Percentiles rank a stretch among this genome's conserved stretches.
phyloP scores from a whole-genome alignment of 1,284 basidiomycete genomes.

The Sporisorium sorghi region DNA sequence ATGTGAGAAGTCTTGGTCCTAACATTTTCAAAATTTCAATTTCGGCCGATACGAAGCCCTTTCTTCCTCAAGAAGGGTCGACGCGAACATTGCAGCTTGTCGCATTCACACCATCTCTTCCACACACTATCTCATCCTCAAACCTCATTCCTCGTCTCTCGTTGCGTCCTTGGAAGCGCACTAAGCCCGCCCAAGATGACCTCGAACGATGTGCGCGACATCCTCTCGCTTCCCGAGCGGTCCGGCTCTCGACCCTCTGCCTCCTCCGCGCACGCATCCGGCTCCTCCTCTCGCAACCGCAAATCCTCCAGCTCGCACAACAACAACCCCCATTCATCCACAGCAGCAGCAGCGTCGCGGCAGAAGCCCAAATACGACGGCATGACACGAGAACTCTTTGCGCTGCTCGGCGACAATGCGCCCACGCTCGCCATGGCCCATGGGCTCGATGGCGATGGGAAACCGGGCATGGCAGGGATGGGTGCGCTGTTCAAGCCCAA shows the following conservation, averaged over 20 bases:
- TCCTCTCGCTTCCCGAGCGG: constrained; percentile 60
- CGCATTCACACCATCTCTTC: constrained; percentile 9
- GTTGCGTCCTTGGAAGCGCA: too few species aligned
- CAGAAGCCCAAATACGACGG: constrained; percentile 72
- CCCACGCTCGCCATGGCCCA: constrained; percentile 75
- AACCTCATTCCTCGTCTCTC: not conserved
- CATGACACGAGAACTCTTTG: constrained; percentile 90
- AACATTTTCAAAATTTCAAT: too few species aligned
- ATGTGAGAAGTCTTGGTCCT: too few species aligned
- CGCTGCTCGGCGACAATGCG: constrained; percentile 90
- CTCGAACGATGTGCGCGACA: constrained; percentile 65
- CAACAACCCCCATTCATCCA: constrained; percentile 45
- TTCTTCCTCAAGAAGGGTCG: constrained; percentile 5
- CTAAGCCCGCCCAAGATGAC: constrained; percentile 34
- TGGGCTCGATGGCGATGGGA: constrained; percentile 27
- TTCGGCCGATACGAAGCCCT: constrained; percentile 2
- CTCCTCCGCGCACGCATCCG: constrained; percentile 36
- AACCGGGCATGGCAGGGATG: constrained; percentile 66
- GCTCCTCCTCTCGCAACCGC: constrained; percentile 37
- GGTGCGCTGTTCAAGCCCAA: constrained; percentile 76
- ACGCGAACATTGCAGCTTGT: constrained; percentile 26
- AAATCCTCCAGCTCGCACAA: constrained; percentile 35
- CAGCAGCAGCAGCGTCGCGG: constrained; percentile 20
- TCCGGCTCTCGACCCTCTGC: constrained; percentile 29
- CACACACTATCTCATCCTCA: too few species aligned